A percentile compares a stretch with the other conserved stretches of the same genome.
phyloP scores from a whole-genome alignment of 768 basidiomycete genomes.

The Leucosporidium creatinivorum region DNA sequence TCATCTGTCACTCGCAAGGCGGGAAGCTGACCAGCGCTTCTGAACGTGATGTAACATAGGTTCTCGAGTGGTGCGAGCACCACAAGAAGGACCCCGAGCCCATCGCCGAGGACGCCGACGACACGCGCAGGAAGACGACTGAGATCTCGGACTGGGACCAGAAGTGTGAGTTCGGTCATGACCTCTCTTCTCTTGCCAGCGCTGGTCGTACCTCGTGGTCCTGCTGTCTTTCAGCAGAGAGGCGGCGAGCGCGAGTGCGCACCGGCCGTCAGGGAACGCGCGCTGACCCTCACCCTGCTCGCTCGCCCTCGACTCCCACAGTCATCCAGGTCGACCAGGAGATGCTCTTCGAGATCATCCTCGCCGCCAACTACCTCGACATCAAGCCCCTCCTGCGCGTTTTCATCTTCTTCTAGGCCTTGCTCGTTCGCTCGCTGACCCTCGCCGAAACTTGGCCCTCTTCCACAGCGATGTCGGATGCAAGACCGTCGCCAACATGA shows the following conservation, averaged over 20 bases:
- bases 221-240: not conserved
- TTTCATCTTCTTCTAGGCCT: too few relatives aligned
- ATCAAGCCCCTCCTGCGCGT: slow-evolving; percentile 95
- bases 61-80: slow-evolving; percentile 98
- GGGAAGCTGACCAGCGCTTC: slow-evolving; percentile 23
- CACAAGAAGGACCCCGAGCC: slow-evolving; percentile 97
- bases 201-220: not conserved
- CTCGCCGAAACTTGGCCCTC: not conserved
- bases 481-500: slow-evolving; percentile 99
- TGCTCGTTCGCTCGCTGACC: not conserved
- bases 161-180: slow-evolving; percentile 51
- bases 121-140: slow-evolving; percentile 93
- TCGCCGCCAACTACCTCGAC: slow-evolving; percentile 98
- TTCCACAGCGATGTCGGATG: slow-evolving; percentile 78
- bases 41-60: slow-evolving; percentile 49
- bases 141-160: slow-evolving; percentile 99
- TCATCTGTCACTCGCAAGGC: not conserved
- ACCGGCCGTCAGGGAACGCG: not conserved
- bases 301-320: not conserved
- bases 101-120: slow-evolving; percentile 74
- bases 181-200: slow-evolving; percentile 6
- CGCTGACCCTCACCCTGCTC: not conserved
- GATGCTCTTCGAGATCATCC: slow-evolving; percentile 99
- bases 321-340: slow-evolving; percentile 96
- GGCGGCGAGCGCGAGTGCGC: too few relatives aligned